These are phyloP conservation scores for Linaria vulgaris DNA, from an alignment of 257 asterid genomes.

Conservation along the genomic window DNA sequence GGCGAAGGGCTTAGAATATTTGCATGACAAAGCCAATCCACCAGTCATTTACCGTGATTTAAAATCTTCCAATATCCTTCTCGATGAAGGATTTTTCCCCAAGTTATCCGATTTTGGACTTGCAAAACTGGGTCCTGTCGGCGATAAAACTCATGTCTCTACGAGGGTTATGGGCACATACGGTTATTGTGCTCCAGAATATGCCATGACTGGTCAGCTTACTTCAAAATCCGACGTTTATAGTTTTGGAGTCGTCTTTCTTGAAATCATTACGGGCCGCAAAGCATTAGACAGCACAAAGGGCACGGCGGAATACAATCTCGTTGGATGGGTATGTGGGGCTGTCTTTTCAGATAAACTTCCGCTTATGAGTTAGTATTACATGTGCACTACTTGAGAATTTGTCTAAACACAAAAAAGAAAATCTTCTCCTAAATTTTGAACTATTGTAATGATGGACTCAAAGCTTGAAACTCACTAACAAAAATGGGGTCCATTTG, in stretches of 20 bases:
- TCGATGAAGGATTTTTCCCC: slow-evolving; percentile 84
- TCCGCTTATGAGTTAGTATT: not conserved
- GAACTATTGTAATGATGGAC: no score
- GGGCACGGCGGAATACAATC: slow-evolving; percentile 85
- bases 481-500: no score
- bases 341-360: not conserved
- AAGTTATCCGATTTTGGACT: slow-evolving; percentile 95
- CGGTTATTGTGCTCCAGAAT: slow-evolving; percentile 98
- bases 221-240: slow-evolving; percentile 94
- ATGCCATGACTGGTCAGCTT: slow-evolving; percentile 99
- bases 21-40: slow-evolving; percentile 63
- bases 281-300: slow-evolving; percentile 82
- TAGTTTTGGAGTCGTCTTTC: slow-evolving; percentile 98
- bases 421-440: no score
- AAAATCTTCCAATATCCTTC: slow-evolving; percentile 93
- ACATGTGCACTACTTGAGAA: no score
- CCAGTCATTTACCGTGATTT: slow-evolving; percentile 81
- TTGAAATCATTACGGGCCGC: slow-evolving; percentile 92
- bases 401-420: no score
- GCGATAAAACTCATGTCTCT: slow-evolving; percentile 96
- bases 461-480: no score
- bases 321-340: slow-evolving; percentile 90
- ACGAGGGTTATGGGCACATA: slow-evolving; percentile 99
- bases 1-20: slow-evolving; percentile 58
- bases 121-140: slow-evolving; percentile 96